Conservation (phyloP, 2,329 filamentous ascomycete species). For the Diaporthe caulivora region DNA sequence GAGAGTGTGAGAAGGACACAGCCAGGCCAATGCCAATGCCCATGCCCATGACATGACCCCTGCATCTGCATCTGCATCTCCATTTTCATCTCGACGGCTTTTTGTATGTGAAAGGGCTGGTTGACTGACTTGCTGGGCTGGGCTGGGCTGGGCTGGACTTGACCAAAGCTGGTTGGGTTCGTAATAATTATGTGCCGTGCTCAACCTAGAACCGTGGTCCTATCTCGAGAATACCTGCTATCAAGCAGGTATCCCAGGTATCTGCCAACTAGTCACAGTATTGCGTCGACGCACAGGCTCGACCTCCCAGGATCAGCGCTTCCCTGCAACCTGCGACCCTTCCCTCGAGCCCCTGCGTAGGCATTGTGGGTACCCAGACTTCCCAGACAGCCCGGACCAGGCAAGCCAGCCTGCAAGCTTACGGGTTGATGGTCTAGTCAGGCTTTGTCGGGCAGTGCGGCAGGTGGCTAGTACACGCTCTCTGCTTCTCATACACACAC, state of each 20-base stretch:
- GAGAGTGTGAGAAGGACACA: background rate
- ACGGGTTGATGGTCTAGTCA: constrained; percentile 1
- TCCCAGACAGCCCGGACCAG: background rate
- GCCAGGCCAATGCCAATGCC: background rate
- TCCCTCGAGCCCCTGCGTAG: constrained; percentile 26
- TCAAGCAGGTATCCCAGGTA: too few relatives aligned
- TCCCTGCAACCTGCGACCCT: constrained; percentile 26
- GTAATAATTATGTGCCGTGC: too few relatives aligned
- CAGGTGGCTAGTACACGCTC: too few relatives aligned
- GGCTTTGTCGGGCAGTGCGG: background rate
- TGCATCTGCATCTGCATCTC: background rate
- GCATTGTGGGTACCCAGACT: constrained; percentile 16
- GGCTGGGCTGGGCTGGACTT: background rate
- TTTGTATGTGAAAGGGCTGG: background rate
- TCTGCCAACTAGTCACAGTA: background rate
- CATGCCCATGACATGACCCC: constrained; percentile 6
- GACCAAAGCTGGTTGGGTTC: constrained; percentile 22
- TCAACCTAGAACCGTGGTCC: background rate
- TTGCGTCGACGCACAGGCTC: constrained; percentile 29
- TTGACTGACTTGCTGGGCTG: background rate
- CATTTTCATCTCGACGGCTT: background rate
- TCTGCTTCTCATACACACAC: too few relatives aligned
- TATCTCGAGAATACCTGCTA: background rate
- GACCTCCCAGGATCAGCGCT: constrained; percentile 23
- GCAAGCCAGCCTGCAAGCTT: too few relatives aligned